These are phyloP conservation scores for Heterobasidion occidentale DNA, from an alignment of 1,284 basidiomycete species.

Conservation along the genomic window DNA sequence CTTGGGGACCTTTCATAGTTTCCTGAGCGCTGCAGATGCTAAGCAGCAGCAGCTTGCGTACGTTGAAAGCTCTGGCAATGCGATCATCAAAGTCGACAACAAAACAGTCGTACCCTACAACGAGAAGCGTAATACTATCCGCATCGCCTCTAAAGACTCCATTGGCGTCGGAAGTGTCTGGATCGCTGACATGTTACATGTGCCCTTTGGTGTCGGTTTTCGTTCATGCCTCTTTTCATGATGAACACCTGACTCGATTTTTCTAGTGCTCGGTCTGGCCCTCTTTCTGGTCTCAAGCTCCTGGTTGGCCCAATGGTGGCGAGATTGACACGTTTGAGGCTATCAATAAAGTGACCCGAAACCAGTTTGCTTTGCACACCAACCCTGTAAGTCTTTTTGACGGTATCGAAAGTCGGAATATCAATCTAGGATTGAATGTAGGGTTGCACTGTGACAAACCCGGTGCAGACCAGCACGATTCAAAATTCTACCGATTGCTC, in stretches of 20 bases:
- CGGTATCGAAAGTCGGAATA: background rate
- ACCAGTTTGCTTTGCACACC: slow-evolving; percentile 66
- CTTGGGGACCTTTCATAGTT: slow-evolving; percentile 28
- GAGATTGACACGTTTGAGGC: slow-evolving; percentile 20
- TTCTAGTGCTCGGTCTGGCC: slow-evolving; percentile 68
- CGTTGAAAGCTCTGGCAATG: slow-evolving; percentile 50
- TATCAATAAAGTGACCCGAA: slow-evolving; percentile 7
- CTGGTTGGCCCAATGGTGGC: slow-evolving; percentile 56
- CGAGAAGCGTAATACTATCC: slow-evolving; percentile 64
- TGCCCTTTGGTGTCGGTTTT: slow-evolving; percentile 49
- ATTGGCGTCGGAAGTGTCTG: slow-evolving; percentile 61
- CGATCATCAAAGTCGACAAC: slow-evolving; percentile 71
- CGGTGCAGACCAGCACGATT: slow-evolving; percentile 42
- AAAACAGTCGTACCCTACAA: slow-evolving; percentile 46
- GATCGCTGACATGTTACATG: slow-evolving; percentile 59
- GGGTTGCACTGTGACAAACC: slow-evolving; percentile 47
- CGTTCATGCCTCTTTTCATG: background rate
- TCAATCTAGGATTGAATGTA: slow-evolving; percentile 9
- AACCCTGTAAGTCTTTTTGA: slow-evolving; percentile 22
- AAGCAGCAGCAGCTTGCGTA: slow-evolving; percentile 45
- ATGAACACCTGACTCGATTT: no score
- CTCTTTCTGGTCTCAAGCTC: slow-evolving; percentile 58
- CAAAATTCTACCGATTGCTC: slow-evolving; percentile 58
- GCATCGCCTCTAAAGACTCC: slow-evolving; percentile 50
- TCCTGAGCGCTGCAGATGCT: slow-evolving; percentile 44